Evolutionary conservation across 768 basidiomycete genomes (phyloP).

Genomic region (Calocybe cyanea): DNA sequence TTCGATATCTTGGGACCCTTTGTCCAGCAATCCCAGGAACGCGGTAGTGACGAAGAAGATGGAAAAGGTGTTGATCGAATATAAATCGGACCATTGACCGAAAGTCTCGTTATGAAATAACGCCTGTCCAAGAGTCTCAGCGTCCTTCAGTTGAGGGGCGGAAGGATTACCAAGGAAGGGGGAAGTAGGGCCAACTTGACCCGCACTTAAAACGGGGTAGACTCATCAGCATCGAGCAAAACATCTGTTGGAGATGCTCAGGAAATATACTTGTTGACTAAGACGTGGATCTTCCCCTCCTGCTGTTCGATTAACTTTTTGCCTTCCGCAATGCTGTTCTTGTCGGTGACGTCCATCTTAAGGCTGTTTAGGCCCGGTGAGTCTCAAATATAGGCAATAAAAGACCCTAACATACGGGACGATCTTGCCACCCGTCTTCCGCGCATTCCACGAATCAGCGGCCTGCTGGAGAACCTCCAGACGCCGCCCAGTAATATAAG

Average conservation of each 20-base stretch:
- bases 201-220: conserved; percentile 48
- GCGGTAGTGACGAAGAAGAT: conserved; percentile 74
- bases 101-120: conserved; percentile 67
- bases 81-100: conserved; percentile 60
- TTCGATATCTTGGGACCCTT: conserved; percentile 57
- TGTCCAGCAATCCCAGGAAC: conserved; percentile 71
- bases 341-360: conserved; percentile 69
- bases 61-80: conserved; percentile 69
- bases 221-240: not conserved
- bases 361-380: conserved; percentile 27
- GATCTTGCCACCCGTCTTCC: conserved; percentile 44
- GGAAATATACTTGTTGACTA: conserved; percentile 72
- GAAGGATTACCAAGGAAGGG: conserved; percentile 52
- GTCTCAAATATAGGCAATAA: too few relatives aligned
- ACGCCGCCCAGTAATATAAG: conserved; percentile 75
- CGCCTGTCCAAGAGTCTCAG: conserved; percentile 63
- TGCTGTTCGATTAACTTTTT: conserved; percentile 50
- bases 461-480: conserved; percentile 59
- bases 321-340: conserved; percentile 56
- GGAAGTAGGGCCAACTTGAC: conserved; percentile 64
- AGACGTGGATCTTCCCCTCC: conserved; percentile 72
- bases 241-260: not conserved
- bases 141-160: conserved; percentile 56
- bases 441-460: conserved; percentile 42
- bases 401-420: conserved; percentile 44